Base-by-base conservation (phyloP, 768 basidiomycete genomes). In the Auriscalpium microsporum region DNA sequence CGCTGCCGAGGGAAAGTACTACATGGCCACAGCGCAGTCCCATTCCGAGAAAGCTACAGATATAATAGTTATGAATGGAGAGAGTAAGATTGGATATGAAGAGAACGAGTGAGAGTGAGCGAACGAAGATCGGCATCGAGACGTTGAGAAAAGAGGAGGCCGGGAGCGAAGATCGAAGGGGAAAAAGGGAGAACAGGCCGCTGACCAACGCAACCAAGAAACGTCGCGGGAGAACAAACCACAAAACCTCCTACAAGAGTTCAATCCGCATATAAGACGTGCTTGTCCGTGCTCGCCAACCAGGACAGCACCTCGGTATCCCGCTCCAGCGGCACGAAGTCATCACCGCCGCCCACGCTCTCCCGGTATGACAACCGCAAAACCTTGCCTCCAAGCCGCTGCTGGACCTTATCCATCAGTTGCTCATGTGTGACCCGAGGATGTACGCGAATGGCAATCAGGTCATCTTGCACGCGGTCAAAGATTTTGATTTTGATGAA, bases 401-500 rank as follows among this genome's bases (percentile, higher is more conserved):
- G 80, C 63, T 91, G 84, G 36, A 97, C 90, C 73, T 98, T 99
- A 50, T 84, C 89, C 78, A 96, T 85, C 58, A 99, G 76, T 65
- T 95, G 92, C 10, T 71, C 74, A 64, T 90, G 87, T 8, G 88
- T 83, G 42, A 98, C 94, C 51, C 79, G 82, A 21, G 96, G 96
- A 66, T 95, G 94, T 33, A 98, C 95, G 13, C 96, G 85, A 54
- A 98, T 96, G 4, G 96, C 96, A 59, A 98, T 93, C 53, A 98
- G 74, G 69, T 99, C 96, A 66, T 98, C 94, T 23, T 92, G 86
- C 54, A 86, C 78, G 40, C 90, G 82, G 72, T 96, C 90, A 68
- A 96, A 96, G 46, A 99, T 92, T 73, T 99, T 99, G 73, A 99
- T 96, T 74, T 98, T 99, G 62, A 98, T 80, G 71, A 94, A 98